phyloP scores from a whole-genome alignment of 129 eudicot species.

The Lactuca saligna region DNA sequence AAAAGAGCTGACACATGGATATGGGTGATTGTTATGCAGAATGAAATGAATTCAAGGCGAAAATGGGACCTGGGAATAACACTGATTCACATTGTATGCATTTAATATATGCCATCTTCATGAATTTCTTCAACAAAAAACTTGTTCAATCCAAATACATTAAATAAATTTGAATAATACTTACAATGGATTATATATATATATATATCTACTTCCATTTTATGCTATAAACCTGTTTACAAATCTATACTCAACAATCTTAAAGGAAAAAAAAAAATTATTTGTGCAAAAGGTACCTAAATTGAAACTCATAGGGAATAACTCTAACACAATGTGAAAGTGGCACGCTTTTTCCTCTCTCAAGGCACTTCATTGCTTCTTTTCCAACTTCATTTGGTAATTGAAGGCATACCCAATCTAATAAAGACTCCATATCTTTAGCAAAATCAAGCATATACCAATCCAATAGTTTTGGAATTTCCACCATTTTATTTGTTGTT shows the following conservation, averaged over 20 bases:
- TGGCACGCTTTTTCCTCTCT: conserved; percentile 52
- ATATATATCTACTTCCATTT: conserved; percentile 43
- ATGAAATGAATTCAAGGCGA: conserved; percentile 17
- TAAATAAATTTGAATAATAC: conserved; percentile 22
- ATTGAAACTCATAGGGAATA: conserved; percentile 77
- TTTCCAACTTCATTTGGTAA: conserved; percentile 68
- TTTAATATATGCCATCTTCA: conserved; percentile 24
- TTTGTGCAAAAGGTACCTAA: conserved; percentile 79
- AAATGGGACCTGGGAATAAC: conserved; percentile 21
- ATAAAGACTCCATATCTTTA: conserved; percentile 73
- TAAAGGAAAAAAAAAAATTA: conserved; percentile 21
- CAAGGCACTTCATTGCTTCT: conserved; percentile 80
- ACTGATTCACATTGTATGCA: conserved; percentile 22
- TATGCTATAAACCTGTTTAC: conserved; percentile 41
- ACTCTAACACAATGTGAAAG: conserved; percentile 51
- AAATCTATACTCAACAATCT: conserved; percentile 39
- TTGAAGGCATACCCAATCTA: conserved; percentile 94
- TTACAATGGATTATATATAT: conserved; percentile 33
- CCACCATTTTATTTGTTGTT: conserved; percentile 42
- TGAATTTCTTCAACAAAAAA: conserved; percentile 12
- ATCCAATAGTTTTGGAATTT: conserved; percentile 75
- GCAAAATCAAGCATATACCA: conserved; percentile 97
- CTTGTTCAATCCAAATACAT: conserved; percentile 5
- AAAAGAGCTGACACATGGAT: conserved; percentile 10
- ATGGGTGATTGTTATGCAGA: conserved; percentile 20